Evolutionary conservation across 257 asterid species (phyloP), one percentile per base, ranked within the genome.

Genomic region (Petunia secreta): DNA sequence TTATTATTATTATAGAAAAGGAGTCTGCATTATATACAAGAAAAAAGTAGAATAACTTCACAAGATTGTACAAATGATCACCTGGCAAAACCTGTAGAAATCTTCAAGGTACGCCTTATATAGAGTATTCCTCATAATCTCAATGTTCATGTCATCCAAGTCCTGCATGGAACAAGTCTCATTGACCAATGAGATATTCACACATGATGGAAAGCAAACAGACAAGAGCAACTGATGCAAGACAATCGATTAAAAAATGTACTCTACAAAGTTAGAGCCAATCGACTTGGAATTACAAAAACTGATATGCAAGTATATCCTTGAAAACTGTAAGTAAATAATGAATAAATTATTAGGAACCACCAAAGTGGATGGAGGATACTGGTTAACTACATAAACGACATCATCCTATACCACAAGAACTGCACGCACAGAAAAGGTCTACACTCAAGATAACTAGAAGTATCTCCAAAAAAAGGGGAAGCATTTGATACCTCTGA

Each of bases 61-160:
- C 60, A 75, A 80, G 48, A 74, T 62, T 58, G 36, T 67, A 78
- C 78, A 55, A 55, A 60, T 40, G 53, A 53, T 44, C 78, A 93
- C 98, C 93, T 90, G 96, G 87, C 97, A 93, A 85, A 91, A 93
- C 64, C 89, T 87, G 84, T 93, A 91, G 84, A 93, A 93, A 81
- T 93, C 98, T 86, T 93, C 98, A 37, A 93, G 97, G 87, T 93
- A 93, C 57, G 97, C 98, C 85, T 92, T 93, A 87, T 93, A 93
- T 46, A 93, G 95, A 57, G 97, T 93, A 86, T 93, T 93, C 85
- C 98, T 91, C 98, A 92, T 93, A 67, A 93, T 93, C 87, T 93
- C 98, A 63, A 93, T 93, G 88, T 93, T 91, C 97, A 93, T 93
- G 87, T 93, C 98, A 81, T 93, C 98, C 90, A 93, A 87, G 88